A percentile compares a stretch with the other conserved stretches of the same genome.
phyloP scores from a whole-genome alignment of 148 eudicot species.

The Rhododendron mucronatum region DNA sequence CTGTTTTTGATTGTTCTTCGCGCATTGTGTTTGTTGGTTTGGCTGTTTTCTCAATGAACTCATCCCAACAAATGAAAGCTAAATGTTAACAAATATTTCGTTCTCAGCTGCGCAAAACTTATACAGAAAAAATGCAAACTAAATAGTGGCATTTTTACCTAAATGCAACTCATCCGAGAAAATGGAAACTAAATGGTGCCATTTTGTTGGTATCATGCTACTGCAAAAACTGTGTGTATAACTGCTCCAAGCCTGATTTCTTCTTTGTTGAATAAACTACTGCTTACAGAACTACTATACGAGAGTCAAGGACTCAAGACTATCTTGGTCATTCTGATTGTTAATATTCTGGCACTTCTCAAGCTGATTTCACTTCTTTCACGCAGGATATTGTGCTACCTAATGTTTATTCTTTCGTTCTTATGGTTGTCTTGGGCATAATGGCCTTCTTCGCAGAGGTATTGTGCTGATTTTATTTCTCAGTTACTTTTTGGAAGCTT shows the following conservation, averaged over 20 bases:
- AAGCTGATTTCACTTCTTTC: slow-evolving; percentile 4
- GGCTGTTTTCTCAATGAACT: neutral
- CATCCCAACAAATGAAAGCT: neutral
- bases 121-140: neutral
- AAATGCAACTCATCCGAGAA: neutral
- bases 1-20: neutral
- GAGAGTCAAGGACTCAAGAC: neutral
- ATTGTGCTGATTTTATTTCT: slow-evolving; percentile 3
- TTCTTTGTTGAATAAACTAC: neutral
- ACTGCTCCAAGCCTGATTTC: slow-evolving; percentile 3
- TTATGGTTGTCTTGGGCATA: slow-evolving; percentile 40
- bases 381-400: slow-evolving; percentile 52
- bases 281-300: neutral
- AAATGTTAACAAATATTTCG: neutral
- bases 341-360: neutral
- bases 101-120: neutral
- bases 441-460: slow-evolving; percentile 57
- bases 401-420: slow-evolving; percentile 34
- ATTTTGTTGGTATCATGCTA: neutral
- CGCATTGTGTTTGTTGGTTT: neutral
- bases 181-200: neutral
- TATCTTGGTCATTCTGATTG: neutral
- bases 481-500: slow-evolving; percentile 6
- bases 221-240: neutral
- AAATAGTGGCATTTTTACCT: neutral